Base-by-base conservation (phyloP, 2,329 filamentous ascomycete species). In the Stemphylium beticola region DNA sequence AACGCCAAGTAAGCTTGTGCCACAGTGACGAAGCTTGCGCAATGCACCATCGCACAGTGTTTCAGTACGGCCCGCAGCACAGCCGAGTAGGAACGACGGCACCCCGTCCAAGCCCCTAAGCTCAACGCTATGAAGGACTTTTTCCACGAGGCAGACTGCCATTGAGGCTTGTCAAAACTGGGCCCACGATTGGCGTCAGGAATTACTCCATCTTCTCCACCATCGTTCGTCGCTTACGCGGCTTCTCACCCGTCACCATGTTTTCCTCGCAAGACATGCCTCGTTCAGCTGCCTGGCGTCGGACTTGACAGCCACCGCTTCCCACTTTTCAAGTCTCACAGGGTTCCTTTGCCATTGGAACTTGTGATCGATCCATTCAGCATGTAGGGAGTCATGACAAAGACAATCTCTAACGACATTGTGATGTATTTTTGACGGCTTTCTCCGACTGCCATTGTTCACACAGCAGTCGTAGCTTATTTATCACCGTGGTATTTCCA, bases 1-100 rank as follows among this genome's bases (percentile, higher is more conserved):
- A 14, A 14, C 26, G 26, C 38, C 34, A 34, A 49, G 29, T 11
- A 33, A 24, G 39, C 26, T 20, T 40, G 53, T 53, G 32, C 11
- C 20, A 46, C 26, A 26, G 48, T 36, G 17, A 47, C n/a, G 29
- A 26, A 22, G 49, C 37, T 31, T 46, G 48, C 49, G 43, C 49
- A 56, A 56, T 53, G 43, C 43, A 24, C 29, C 34, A 18, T 37
- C 24, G 33, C 24, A 41, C 38, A 3, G 20, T 46, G 53, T 56
- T 56, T 56, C 53, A 56, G 20, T 33, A 49, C 53, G 43, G 43
- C 49, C 49, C 49, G 31, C 39, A 17, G 40, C 53, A 56, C 49
- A 56, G 53, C 53, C 49, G 47, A 46, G 26, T 22, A 41, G 24
- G 8, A 22, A 51, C 24, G 34, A 37, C 36, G 22, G 15, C 29